A percentile compares a stretch with the other conserved stretches of the same genome.
phyloP scores from a whole-genome alignment of 371 early-diverging fungal species.

The Mortierella sp. region DNA sequence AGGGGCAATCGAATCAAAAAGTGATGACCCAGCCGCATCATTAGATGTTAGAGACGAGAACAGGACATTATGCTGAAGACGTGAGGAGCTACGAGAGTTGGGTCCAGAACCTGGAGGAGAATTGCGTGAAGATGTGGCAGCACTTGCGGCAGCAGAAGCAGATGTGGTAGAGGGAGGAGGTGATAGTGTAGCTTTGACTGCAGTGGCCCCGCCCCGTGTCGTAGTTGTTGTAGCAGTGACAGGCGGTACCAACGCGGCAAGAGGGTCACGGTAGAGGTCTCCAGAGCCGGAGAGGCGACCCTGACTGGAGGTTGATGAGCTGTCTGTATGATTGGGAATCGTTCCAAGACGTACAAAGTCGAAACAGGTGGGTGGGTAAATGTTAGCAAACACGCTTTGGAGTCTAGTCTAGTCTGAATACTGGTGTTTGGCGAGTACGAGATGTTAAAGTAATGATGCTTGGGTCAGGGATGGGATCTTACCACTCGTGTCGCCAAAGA shows the following conservation, averaged over 20 bases:
- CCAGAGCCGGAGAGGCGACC: slow-evolving; percentile 35
- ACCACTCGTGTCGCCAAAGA: slow-evolving; percentile 54
- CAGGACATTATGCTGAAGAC: slow-evolving; percentile 43
- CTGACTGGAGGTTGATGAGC: slow-evolving; percentile 22
- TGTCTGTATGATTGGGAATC: slow-evolving; percentile 19
- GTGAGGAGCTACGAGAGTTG: slow-evolving; percentile 49
- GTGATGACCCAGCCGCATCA: slow-evolving; percentile 20
- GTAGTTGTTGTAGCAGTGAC: slow-evolving; percentile 47
- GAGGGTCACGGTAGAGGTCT: slow-evolving; percentile 52
- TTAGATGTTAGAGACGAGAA: slow-evolving; percentile 44
- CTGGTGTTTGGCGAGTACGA: neutral
- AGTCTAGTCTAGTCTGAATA: neutral
- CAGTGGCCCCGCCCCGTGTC: slow-evolving; percentile 30
- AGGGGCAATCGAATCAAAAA: slow-evolving; percentile 35
- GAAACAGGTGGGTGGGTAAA: neutral
- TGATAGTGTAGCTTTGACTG: slow-evolving; percentile 41
- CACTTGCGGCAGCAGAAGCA: slow-evolving; percentile 6
- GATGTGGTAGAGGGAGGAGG: slow-evolving; percentile 30
- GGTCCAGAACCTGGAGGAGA: slow-evolving; percentile 44
- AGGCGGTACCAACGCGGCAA: slow-evolving; percentile 47
- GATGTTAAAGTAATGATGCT: neutral
- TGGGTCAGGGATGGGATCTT: slow-evolving; percentile 1
- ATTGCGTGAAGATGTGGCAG: slow-evolving; percentile 11
- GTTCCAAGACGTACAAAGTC: neutral
- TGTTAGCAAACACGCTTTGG: slow-evolving; percentile 1